Base-by-base conservation (phyloP, 2,329 filamentous ascomycete genomes). In the Phialophora chinensis region DNA sequence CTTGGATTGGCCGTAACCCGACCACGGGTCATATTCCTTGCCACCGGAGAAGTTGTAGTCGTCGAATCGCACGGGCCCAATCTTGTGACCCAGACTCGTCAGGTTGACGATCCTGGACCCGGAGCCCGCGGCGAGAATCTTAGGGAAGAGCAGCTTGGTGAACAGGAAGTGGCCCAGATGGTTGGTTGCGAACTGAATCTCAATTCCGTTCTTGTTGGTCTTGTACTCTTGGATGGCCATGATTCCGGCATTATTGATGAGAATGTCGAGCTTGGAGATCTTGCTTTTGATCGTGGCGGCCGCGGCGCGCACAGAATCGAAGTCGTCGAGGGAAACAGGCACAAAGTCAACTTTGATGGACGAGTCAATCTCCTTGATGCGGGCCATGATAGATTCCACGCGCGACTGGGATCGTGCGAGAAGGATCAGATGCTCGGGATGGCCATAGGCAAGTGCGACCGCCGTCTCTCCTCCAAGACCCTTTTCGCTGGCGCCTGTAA, bases 1-100 rank as follows among this genome's bases (percentile, higher is more conserved):
- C 72, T 83, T 83, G 71, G 75, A 77, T 72, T 82, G 80, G n/a
- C 79, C 80, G 72, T 83, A 83, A 17, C 79, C 76, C 63, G 75
- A 73, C 78, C 72, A 82, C 20, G 69, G 72, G 35, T 78, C 69
- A 66, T 81, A 81, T 23, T 58, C 60, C 29, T 66, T 63, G 8
- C 68, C 66, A 35, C 66, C 65, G 6, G 54, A 61, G 66, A 72
- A 72, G 60, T 72, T 72, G 59, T 76, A 67, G 55, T 77, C 74
- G 14, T 76, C 68, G 33, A 77, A 74, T 2, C 70, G 66, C 50
- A 77, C 68, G 1, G 79, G 79, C 1, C 74, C 73, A 12, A 83
- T 56, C 5, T 78, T 75, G 67, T 85, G 77, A 1, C 81, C 82
- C 35, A 79, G 73, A 69, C 82, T 83, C 29, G 77, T 77, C 7